Conservation (phyloP, 768 basidiomycete species). For the Lentinula edodes region DNA sequence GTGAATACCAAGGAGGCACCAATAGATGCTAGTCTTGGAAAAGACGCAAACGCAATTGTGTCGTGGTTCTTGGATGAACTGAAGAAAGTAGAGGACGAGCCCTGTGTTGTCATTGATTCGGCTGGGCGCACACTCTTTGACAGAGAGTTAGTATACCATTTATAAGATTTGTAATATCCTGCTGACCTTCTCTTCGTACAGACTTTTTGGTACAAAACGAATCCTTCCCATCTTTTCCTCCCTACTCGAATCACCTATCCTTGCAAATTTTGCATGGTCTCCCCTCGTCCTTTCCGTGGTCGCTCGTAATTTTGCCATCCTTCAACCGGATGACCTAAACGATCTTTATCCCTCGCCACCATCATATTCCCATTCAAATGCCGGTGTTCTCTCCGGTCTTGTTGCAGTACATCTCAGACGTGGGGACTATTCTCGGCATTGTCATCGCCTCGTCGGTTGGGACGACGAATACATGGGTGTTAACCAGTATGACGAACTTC, state of each 20-base stretch:
- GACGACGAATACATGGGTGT: conserved; percentile 39
- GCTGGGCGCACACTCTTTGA: not conserved
- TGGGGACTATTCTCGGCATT: conserved; percentile 42
- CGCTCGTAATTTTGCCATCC: conserved; percentile 10
- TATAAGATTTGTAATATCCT: not conserved
- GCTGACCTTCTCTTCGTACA: not conserved
- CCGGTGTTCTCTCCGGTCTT: conserved; percentile 28
- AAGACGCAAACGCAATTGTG: conserved; percentile 30
- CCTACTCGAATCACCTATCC: conserved; percentile 36
- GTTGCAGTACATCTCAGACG: conserved; percentile 49
- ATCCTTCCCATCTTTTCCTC: conserved; percentile 28
- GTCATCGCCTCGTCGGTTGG: conserved; percentile 27
- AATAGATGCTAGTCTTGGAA: conserved; percentile 23
- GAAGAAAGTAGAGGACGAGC: conserved; percentile 18
- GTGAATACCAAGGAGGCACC: conserved; percentile 28
- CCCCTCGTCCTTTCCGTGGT: conserved; percentile 11
- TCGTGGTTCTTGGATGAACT: conserved; percentile 40
- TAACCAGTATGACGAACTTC: conserved; percentile 38
- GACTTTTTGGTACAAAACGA: conserved; percentile 21
- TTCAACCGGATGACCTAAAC: not conserved
- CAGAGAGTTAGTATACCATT: not conserved
- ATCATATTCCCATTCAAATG: not conserved
- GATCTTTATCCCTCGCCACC: not conserved
- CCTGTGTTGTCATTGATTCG: conserved; percentile 2
- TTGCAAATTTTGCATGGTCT: conserved; percentile 30